Percentiles rank a stretch among this genome's conserved stretches.
Evolutionary conservation across 1,284 basidiomycete genomes (phyloP).

Genomic region (Fomitiporia mediterranea): DNA sequence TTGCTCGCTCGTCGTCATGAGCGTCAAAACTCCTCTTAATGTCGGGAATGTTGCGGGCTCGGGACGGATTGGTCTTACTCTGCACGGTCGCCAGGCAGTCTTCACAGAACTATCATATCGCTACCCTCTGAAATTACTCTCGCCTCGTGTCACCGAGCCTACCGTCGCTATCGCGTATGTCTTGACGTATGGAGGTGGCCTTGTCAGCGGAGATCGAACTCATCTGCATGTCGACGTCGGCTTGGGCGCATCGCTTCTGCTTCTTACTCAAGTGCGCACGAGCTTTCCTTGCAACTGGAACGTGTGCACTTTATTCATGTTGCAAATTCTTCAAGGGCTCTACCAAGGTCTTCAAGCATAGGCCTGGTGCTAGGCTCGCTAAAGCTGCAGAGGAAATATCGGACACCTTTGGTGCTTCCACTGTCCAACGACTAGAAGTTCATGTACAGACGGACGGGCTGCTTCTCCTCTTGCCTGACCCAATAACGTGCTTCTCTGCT

Average conservation of each 20-base stretch:
- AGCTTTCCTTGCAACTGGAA: conserved; percentile 25
- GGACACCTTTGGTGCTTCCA: conserved; percentile 30
- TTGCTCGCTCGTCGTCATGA: conserved; percentile 15
- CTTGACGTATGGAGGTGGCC: conserved; percentile 88
- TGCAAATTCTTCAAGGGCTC: conserved; percentile 55
- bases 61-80: conserved; percentile 50
- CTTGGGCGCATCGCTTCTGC: conserved; percentile 49
- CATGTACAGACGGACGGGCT: conserved; percentile 46
- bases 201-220: conserved; percentile 85
- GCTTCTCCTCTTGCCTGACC: conserved; percentile 83
- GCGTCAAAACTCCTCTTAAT: background rate
- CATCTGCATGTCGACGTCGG: conserved; percentile 62
- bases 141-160: conserved; percentile 50
- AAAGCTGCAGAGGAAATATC: conserved; percentile 26
- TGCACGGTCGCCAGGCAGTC: conserved; percentile 49
- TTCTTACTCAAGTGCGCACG: conserved; percentile 74
- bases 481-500: conserved; percentile 86
- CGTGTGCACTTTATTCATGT: background rate
- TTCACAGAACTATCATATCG: conserved; percentile 77
- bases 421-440: conserved; percentile 54
- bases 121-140: conserved; percentile 90
- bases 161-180: conserved; percentile 73
- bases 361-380: conserved; percentile 46
- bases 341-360: conserved; percentile 87
- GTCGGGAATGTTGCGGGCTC: conserved; percentile 40